phyloP scores from a whole-genome alignment of 495 filamentous ascomycete species.

The Amorphotheca resinae region DNA sequence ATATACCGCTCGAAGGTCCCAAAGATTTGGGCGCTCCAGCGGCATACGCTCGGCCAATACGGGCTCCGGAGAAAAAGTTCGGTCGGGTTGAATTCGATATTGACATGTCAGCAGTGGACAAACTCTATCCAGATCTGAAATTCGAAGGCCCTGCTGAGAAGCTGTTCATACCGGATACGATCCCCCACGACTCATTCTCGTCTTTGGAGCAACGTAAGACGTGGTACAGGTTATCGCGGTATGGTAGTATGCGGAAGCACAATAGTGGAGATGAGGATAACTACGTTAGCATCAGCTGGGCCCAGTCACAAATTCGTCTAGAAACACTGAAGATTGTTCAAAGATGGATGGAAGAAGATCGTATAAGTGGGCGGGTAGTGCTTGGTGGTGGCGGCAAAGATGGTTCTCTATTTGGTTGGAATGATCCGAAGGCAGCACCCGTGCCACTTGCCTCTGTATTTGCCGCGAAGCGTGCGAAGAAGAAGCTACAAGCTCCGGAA shows the following conservation, averaged over 20 bases:
- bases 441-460: conserved; percentile 35
- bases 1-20: background rate
- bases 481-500: background rate
- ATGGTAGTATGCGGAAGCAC: conserved; percentile 41
- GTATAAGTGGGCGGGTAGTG: conserved; percentile 34
- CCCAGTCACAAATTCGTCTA: conserved; percentile 34
- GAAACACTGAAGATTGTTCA: conserved; percentile 42
- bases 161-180: conserved; percentile 15
- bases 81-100: conserved; percentile 24
- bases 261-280: conserved; percentile 43
- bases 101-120: conserved; percentile 29
- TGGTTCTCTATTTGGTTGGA: conserved; percentile 40
- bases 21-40: background rate
- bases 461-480: conserved; percentile 16
- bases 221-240: conserved; percentile 50
- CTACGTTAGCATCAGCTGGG: conserved; percentile 44
- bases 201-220: conserved; percentile 43
- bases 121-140: conserved; percentile 28
- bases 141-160: background rate
- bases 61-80: conserved; percentile 17
- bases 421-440: conserved; percentile 33
- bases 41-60: background rate
- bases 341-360: conserved; percentile 49
- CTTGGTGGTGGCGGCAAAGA: conserved; percentile 31
- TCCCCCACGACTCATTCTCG: conserved; percentile 31